These are phyloP conservation scores for Phytophthora multivora DNA, from an alignment of 352 stramenopile genomes.

Conservation along the genomic window DNA sequence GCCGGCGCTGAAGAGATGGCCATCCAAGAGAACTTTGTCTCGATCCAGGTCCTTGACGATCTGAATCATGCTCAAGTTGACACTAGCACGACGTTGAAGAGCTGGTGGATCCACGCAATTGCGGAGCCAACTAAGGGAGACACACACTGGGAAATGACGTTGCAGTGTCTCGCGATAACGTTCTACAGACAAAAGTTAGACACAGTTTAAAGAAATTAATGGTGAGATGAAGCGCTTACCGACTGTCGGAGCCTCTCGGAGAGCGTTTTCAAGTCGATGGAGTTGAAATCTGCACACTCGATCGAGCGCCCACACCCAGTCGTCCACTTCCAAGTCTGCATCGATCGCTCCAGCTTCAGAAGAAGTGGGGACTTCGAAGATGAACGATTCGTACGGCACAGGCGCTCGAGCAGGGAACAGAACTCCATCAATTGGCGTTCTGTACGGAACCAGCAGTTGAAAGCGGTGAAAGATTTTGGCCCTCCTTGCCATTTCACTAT, in stretches of 20 bases:
- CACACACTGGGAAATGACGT: constrained; percentile 50
- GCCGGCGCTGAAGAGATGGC: constrained; percentile 43
- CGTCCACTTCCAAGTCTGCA: constrained; percentile 17
- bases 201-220: neutral
- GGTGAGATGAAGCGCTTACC: constrained; percentile 10
- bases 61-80: constrained; percentile 76
- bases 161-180: constrained; percentile 53
- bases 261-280: constrained; percentile 46
- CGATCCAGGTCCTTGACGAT: constrained; percentile 81
- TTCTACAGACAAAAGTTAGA: constrained; percentile 1
- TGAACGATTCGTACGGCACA: constrained; percentile 41
- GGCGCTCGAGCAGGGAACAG: constrained; percentile 9
- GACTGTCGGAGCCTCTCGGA: constrained; percentile 31
- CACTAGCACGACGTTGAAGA: constrained; percentile 53
- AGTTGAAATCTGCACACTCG: constrained; percentile 54
- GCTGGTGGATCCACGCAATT: constrained; percentile 63
- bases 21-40: constrained; percentile 67
- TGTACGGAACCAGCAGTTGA: constrained; percentile 47
- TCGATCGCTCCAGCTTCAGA: constrained; percentile 6
- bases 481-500: neutral
- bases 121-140: constrained; percentile 67
- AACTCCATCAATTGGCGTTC: constrained; percentile 10
- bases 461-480: constrained; percentile 29
- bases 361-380: constrained; percentile 39
- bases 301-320: constrained; percentile 45